These are phyloP conservation scores for Coemansia sp. DNA, from an alignment of 192 early-diverging fungal genomes.

Conservation along the genomic window DNA sequence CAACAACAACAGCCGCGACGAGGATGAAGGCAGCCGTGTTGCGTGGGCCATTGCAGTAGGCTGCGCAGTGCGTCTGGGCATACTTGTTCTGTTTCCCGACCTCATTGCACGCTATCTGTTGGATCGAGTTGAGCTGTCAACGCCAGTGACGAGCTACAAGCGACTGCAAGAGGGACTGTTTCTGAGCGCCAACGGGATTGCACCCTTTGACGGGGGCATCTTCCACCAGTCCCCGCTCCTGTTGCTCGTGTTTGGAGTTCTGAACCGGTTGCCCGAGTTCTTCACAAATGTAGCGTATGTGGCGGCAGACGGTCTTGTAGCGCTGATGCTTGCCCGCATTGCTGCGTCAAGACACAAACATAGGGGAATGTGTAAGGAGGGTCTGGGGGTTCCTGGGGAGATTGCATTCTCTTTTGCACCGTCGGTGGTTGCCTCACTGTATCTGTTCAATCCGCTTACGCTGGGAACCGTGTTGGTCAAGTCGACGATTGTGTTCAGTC, in stretches of 20 bases:
- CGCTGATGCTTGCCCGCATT: constrained; percentile 61
- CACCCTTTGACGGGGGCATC: constrained; percentile 85
- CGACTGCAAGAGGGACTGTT: constrained; percentile 83
- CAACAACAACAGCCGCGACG: not conserved
- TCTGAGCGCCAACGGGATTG: constrained; percentile 69
- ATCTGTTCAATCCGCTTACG: constrained; percentile 83
- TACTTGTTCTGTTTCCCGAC: constrained; percentile 48
- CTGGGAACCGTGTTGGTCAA: constrained; percentile 71
- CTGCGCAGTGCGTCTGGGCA: constrained; percentile 34
- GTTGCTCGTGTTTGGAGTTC: constrained; percentile 67
- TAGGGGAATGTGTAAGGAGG: too few relatives aligned
- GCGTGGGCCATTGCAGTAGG: constrained; percentile 17
- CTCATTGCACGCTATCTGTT: constrained; percentile 50
- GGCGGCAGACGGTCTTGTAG: constrained; percentile 65
- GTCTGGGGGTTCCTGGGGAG: constrained; percentile 55
- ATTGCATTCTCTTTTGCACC: constrained; percentile 41
- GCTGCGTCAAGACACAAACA: constrained; percentile 45
- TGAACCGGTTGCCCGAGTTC: constrained; percentile 57
- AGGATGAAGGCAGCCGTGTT: constrained; percentile 23
- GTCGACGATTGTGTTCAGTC: constrained; percentile 76
- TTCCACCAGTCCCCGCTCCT: constrained; percentile 90
- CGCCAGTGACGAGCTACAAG: constrained; percentile 87
- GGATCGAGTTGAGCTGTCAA: constrained; percentile 73
- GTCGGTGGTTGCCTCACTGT: constrained; percentile 47
- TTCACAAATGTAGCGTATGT: constrained; percentile 60